A percentile compares a stretch with the other conserved stretches of the same genome.
Evolutionary conservation across 495 filamentous ascomycete genomes (phyloP).

Genomic region (Penicillium cataractarum): DNA sequence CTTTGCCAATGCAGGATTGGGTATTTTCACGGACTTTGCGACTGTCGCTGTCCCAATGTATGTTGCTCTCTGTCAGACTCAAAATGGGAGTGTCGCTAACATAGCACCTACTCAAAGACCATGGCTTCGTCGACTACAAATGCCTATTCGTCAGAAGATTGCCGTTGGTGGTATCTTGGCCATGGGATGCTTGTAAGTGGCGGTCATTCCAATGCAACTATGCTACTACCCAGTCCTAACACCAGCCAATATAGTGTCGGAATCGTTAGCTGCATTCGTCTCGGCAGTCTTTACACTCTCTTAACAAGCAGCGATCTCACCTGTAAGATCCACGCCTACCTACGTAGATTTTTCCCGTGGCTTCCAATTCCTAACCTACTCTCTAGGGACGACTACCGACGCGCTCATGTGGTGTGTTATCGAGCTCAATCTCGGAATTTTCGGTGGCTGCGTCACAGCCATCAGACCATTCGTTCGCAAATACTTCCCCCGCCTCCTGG

Average conservation of each 20-base stretch:
- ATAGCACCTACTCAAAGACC: slow-evolving; percentile 19
- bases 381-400: slow-evolving; percentile 32
- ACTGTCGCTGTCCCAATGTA: slow-evolving; percentile 44
- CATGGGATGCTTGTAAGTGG: slow-evolving; percentile 37
- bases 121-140: slow-evolving; percentile 39
- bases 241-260: slow-evolving; percentile 27
- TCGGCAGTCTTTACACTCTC: slow-evolving; percentile 28
- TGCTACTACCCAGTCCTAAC: slow-evolving; percentile 3
- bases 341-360: not conserved
- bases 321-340: slow-evolving; percentile 19
- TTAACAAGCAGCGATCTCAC: slow-evolving; percentile 31
- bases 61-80: slow-evolving; percentile 7
- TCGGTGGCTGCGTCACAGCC: slow-evolving; percentile 39
- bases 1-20: slow-evolving; percentile 41
- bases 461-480: slow-evolving; percentile 37
- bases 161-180: slow-evolving; percentile 32
- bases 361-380: not conserved
- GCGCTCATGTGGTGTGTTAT: slow-evolving; percentile 38
- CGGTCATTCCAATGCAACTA: not conserved
- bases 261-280: slow-evolving; percentile 41
- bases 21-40: slow-evolving; percentile 42
- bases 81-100: not conserved
- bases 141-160: slow-evolving; percentile 36
- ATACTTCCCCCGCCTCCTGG: slow-evolving; percentile 40
- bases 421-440: slow-evolving; percentile 42